These are phyloP conservation scores for Colletotrichum limetticola DNA, from an alignment of 2,329 filamentous ascomycete genomes.

Conservation along the genomic window DNA sequence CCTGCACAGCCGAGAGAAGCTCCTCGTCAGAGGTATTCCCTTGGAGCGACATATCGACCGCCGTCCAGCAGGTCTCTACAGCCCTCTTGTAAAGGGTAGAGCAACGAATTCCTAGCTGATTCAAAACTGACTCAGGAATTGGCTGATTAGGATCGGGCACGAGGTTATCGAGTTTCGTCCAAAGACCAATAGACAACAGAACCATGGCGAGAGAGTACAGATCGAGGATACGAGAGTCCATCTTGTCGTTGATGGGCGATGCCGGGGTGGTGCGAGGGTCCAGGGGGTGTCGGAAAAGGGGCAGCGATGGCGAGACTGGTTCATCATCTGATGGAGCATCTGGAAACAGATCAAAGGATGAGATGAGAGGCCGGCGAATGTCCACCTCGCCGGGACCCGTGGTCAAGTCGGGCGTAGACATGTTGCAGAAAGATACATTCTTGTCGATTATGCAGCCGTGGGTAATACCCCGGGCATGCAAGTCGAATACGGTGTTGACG, in stretches of 20 bases:
- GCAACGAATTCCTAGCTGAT: slow-evolving; percentile 73
- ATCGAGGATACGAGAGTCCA: slow-evolving; percentile 71
- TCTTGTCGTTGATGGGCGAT: slow-evolving; percentile 58
- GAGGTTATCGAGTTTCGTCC: slow-evolving; percentile 72
- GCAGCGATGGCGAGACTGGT: slow-evolving; percentile 42
- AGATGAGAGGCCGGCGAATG: slow-evolving; percentile 75
- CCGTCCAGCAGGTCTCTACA: slow-evolving; percentile 76
- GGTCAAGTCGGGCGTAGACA: slow-evolving; percentile 52
- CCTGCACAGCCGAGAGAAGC: slow-evolving; percentile 64
- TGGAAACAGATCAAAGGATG: slow-evolving; percentile 80
- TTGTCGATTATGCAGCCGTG: slow-evolving; percentile 77
- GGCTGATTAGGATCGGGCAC: slow-evolving; percentile 56
- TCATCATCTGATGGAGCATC: slow-evolving; percentile 51
- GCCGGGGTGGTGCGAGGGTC: slow-evolving; percentile 63
- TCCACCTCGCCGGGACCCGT: slow-evolving; percentile 62
- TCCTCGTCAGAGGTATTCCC: slow-evolving; percentile 59
- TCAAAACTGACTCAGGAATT: slow-evolving; percentile 69
- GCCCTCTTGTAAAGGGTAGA: slow-evolving; percentile 81
- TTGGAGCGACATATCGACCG: slow-evolving; percentile 71
- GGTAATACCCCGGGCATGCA: slow-evolving; percentile 75
- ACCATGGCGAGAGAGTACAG: slow-evolving; percentile 80
- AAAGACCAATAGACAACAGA: slow-evolving; percentile 79
- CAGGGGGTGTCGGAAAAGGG: slow-evolving; percentile 74
- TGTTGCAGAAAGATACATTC: slow-evolving; percentile 74
- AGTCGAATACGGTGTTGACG: slow-evolving; percentile 76